Conservation (phyloP, 2,329 filamentous ascomycete species). For the Onygena corvina region DNA sequence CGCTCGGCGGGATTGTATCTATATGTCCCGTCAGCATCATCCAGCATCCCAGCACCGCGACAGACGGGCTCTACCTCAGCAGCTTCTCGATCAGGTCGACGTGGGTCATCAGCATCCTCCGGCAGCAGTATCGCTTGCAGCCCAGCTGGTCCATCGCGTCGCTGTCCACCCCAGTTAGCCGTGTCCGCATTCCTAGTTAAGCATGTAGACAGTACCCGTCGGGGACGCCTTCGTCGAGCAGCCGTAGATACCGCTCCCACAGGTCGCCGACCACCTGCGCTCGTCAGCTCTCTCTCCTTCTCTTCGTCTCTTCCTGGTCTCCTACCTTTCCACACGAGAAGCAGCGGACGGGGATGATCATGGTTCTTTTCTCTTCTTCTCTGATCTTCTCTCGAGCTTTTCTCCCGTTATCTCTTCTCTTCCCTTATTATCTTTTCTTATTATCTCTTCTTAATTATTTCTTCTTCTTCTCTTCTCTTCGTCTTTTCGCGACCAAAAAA, state of each 20-base stretch:
- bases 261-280: conserved; percentile 84
- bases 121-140: conserved; percentile 93
- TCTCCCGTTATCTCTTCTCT: not conserved
- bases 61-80: conserved; percentile 54
- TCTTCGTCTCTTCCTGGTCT: not conserved
- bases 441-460: not conserved
- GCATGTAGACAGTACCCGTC: conserved; percentile 65
- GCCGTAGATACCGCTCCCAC: conserved; percentile 87
- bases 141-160: conserved; percentile 93
- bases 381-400: not conserved
- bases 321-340: conserved; percentile 97
- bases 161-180: conserved; percentile 37
- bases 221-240: conserved; percentile 64
- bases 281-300: not conserved
- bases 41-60: not conserved
- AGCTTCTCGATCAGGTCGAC: conserved; percentile 98
- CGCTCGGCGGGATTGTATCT: conserved; percentile 42
- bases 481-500: not conserved
- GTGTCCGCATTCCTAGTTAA: not conserved
- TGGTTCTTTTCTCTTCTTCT: conserved; percentile 28
- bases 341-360: conserved; percentile 98
- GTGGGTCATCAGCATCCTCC: conserved; percentile 98
- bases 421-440: not conserved
- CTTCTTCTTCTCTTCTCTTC: not conserved
- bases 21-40: conserved; percentile 11